A percentile compares a stretch with the other conserved stretches of the same genome.
phyloP scores from a whole-genome alignment of 2,329 filamentous ascomycete species.

The Didymosphaeria variabile region DNA sequence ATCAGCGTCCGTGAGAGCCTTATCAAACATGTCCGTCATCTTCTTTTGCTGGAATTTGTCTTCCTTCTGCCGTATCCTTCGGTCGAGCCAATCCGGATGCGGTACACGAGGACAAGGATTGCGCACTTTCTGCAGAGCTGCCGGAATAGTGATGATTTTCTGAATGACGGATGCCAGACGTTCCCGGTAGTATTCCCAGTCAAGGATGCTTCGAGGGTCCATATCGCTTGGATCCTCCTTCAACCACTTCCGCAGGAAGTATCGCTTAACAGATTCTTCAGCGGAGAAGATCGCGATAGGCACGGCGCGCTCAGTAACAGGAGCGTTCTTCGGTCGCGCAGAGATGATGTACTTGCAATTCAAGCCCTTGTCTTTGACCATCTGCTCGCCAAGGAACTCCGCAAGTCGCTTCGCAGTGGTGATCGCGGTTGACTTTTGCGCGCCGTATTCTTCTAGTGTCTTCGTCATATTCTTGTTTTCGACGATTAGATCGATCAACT shows the following conservation, averaged over 20 bases:
- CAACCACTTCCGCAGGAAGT: conserved; percentile 93
- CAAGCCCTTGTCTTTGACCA: conserved; percentile 98
- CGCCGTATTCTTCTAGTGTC: conserved; percentile 93
- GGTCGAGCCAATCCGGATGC: conserved; percentile 96
- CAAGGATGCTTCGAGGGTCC: conserved; percentile 87
- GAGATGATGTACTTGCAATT: conserved; percentile 99
- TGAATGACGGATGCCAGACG: conserved; percentile 97
- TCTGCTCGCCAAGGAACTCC: conserved; percentile 96
- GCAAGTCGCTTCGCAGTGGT: conserved; percentile 94
- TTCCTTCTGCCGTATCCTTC: conserved; percentile 92
- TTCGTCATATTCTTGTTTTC: conserved; percentile 99
- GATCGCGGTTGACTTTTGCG: conserved; percentile 98
- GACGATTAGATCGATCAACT: conserved; percentile 99
- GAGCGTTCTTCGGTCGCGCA: conserved; percentile 81
- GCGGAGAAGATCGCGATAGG: conserved; percentile 98
- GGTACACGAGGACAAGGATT: conserved; percentile 94
- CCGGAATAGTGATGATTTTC: conserved; percentile 98
- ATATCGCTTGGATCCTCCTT: conserved; percentile 91
- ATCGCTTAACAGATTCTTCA: conserved; percentile 84
- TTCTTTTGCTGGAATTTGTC: conserved; percentile 99
- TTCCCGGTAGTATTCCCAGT: conserved; percentile 98
- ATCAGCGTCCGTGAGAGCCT: conserved; percentile 75
- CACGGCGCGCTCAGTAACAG: conserved; percentile 92
- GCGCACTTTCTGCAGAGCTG: conserved; percentile 90
- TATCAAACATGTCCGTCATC: conserved; percentile 89